phyloP scores from a whole-genome alignment of 2,329 filamentous ascomycete species.

The Exserohilum turcica region DNA sequence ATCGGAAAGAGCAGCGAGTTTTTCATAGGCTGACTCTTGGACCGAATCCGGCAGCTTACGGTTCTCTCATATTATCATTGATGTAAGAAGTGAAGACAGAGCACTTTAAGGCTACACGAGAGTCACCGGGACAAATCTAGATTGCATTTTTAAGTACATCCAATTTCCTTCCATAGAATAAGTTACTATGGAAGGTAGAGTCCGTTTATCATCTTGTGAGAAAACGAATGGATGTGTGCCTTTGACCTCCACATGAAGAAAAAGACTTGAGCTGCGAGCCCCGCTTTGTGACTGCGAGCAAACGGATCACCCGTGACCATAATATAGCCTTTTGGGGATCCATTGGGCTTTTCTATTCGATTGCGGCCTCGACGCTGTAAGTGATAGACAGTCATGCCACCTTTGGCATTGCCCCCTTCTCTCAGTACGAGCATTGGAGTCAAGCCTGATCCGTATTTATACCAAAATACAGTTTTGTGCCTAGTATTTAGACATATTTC shows the following conservation, averaged over 20 bases:
- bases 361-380: conserved; percentile 57
- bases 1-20: conserved; percentile 59
- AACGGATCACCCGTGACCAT: conserved; percentile 72
- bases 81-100: conserved; percentile 57
- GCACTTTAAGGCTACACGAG: conserved; percentile 30
- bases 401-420: conserved; percentile 50
- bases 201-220: conserved; percentile 72
- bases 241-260: conserved; percentile 58
- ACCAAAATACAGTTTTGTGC: conserved; percentile 70
- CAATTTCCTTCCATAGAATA: conserved; percentile 72
- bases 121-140: conserved; percentile 64
- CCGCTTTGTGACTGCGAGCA: conserved; percentile 60
- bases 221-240: conserved; percentile 62
- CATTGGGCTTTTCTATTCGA: conserved; percentile 65
- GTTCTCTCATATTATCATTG: conserved; percentile 55
- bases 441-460: conserved; percentile 47
- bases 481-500: conserved; percentile 71
- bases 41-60: conserved; percentile 55
- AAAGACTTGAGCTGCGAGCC: conserved; percentile 55
- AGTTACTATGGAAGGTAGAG: conserved; percentile 73
- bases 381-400: conserved; percentile 79
- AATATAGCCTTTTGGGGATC: conserved; percentile 73
- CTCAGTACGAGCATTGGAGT: conserved; percentile 65
- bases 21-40: conserved; percentile 53
- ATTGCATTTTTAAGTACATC: conserved; percentile 68